Conservation (phyloP, 2,329 filamentous ascomycete genomes). For the Monilinia vaccinii-corymbosi region DNA sequence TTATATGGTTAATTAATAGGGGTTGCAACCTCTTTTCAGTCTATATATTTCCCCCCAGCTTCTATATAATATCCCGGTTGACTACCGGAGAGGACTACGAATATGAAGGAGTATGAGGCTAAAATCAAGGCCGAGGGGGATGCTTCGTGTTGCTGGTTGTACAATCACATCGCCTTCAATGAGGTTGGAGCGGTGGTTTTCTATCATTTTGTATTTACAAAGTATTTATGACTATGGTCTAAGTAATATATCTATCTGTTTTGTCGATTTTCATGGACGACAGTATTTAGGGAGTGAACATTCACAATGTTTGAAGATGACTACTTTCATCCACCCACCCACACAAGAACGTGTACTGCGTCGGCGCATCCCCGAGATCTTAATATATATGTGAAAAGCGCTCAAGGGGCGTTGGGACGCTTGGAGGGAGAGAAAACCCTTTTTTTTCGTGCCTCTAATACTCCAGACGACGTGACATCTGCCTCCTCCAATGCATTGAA, state of each 20-base stretch:
- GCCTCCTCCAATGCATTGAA: not conserved
- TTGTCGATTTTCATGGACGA: not conserved
- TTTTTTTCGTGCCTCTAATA: not conserved
- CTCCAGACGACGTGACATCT: not conserved
- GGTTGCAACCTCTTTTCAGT: too few species aligned
- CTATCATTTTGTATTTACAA: not conserved
- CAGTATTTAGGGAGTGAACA: not conserved
- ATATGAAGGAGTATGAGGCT: not conserved
- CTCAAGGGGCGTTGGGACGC: not conserved
- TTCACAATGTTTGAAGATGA: not conserved
- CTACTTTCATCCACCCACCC: rapidly evolving
- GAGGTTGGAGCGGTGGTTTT: not conserved
- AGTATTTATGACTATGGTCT: not conserved
- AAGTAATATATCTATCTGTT: not conserved
- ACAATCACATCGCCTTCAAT: not conserved
- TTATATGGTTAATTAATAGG: too few species aligned
- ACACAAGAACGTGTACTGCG: not conserved
- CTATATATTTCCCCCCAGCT: too few species aligned
- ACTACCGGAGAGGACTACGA: not conserved
- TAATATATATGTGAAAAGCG: not conserved
- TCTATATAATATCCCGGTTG: too few species aligned
- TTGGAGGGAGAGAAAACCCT: not conserved
- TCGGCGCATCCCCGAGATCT: rapidly evolving
- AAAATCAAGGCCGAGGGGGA: not conserved
- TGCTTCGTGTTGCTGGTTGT: not conserved